Conservation (phyloP, 257 asterid genomes). For the Plantago major region DNA sequence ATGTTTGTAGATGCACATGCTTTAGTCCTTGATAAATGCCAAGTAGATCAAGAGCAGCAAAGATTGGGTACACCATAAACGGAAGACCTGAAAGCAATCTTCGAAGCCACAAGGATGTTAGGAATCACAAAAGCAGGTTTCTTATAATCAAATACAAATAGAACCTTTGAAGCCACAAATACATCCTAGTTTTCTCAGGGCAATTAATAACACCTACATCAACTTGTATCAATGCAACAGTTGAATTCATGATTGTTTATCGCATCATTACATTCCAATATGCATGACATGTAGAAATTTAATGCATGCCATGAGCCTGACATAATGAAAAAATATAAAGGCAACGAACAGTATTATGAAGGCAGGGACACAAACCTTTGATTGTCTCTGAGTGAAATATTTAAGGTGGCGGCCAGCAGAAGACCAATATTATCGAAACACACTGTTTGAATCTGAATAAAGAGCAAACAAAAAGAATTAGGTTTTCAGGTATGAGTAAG, state of each 20-base stretch:
- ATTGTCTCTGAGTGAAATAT: slow-evolving; percentile 52
- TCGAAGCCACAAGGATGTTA: slow-evolving; percentile 26
- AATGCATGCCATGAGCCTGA: too few species aligned
- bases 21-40: slow-evolving; percentile 91
- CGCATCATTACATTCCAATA: too few species aligned
- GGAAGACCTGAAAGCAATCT: slow-evolving; percentile 82
- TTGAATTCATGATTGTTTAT: too few species aligned
- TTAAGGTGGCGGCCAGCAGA: slow-evolving; percentile 73
- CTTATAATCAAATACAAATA: neutral
- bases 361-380: slow-evolving; percentile 48
- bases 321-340: neutral
- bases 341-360: neutral
- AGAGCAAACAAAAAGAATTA: slow-evolving; percentile 19
- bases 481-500: slow-evolving; percentile 9
- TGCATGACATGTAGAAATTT: too few species aligned
- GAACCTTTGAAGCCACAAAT: neutral
- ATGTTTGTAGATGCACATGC: slow-evolving; percentile 90
- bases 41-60: slow-evolving; percentile 69
- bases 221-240: too few species aligned
- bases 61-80: slow-evolving; percentile 72
- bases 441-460: slow-evolving; percentile 86
- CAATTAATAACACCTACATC: neutral
- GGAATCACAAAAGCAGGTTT: slow-evolving; percentile 18
- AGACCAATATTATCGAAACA: slow-evolving; percentile 96
- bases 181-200: neutral